Percentiles rank a stretch among this genome's conserved stretches.
Evolutionary conservation across 441 rosid genomes (phyloP).

Genomic region (Populus hybrid): DNA sequence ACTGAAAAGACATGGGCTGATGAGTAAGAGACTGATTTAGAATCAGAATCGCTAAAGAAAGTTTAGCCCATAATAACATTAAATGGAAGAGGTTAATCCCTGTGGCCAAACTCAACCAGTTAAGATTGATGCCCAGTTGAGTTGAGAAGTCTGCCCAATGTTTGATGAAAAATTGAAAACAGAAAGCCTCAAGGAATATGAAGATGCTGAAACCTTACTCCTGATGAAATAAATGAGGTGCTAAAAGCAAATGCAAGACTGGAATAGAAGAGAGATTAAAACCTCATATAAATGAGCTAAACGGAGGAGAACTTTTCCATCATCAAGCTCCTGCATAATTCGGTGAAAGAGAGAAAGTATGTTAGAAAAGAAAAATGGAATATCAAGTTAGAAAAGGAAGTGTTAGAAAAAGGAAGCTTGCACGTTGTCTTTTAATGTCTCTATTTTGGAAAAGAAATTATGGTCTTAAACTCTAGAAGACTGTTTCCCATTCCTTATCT

Average conservation of each 20-base stretch:
- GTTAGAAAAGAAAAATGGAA: slow-evolving; percentile 9
- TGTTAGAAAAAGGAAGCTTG: background rate
- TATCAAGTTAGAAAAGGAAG: background rate
- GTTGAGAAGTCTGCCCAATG: too few species aligned
- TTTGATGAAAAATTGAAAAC: background rate
- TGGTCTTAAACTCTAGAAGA: background rate
- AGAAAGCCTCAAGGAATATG: background rate
- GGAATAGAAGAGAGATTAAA: slow-evolving; percentile 1
- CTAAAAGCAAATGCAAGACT: background rate
- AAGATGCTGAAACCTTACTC: background rate
- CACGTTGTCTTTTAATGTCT: background rate
- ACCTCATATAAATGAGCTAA: slow-evolving; percentile 58
- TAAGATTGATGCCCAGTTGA: too few species aligned
- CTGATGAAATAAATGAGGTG: background rate
- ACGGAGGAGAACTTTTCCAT: slow-evolving; percentile 46
- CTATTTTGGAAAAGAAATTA: background rate
- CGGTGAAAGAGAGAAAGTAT: slow-evolving; percentile 3
- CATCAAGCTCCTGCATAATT: slow-evolving; percentile 46
- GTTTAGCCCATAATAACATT: too few species aligned
- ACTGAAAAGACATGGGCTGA: too few species aligned
- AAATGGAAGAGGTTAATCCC: too few species aligned
- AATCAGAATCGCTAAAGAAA: too few species aligned
- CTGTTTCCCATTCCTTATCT: background rate
- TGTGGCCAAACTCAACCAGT: too few species aligned
- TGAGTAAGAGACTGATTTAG: too few species aligned